These are phyloP conservation scores for Heliocybe sulcata DNA, from an alignment of 1,284 basidiomycete genomes.

Conservation along the genomic window DNA sequence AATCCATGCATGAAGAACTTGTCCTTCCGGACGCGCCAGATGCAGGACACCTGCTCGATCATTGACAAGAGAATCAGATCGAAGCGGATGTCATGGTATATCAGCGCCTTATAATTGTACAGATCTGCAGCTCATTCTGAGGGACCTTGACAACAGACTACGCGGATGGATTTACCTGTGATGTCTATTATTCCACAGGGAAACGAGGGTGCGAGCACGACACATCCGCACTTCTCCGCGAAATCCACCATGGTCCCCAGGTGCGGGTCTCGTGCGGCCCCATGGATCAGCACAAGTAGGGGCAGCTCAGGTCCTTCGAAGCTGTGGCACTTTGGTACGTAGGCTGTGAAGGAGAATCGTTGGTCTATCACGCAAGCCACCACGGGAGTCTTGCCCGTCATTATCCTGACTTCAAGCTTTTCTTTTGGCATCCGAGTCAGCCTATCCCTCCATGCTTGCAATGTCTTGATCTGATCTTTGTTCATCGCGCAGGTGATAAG, in stretches of 20 bases:
- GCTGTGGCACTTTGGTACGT: constrained; percentile 12
- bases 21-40: constrained; percentile 14
- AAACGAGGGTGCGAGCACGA: constrained; percentile 16
- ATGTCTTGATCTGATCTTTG: not conserved
- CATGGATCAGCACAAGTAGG: constrained; percentile 17
- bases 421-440: not conserved
- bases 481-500: not conserved
- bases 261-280: constrained; percentile 14
- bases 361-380: constrained; percentile 15
- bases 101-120: constrained; percentile 15
- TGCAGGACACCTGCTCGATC: constrained; percentile 14
- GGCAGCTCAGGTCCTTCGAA: constrained; percentile 11
- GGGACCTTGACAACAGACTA: no score
- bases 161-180: not conserved
- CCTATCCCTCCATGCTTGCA: not conserved
- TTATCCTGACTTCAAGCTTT: not conserved
- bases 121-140: constrained; percentile 8
- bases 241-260: constrained; percentile 12
- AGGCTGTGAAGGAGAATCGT: constrained; percentile 17
- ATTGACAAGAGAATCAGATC: constrained; percentile 16
- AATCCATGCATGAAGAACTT: constrained; percentile 18
- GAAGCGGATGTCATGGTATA: constrained; percentile 17
- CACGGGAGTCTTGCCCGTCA: constrained; percentile 14
- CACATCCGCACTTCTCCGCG: constrained; percentile 11
- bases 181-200: constrained; percentile 18